Conservation (phyloP, 257 asterid species). For the Gardenia jasminoides region DNA sequence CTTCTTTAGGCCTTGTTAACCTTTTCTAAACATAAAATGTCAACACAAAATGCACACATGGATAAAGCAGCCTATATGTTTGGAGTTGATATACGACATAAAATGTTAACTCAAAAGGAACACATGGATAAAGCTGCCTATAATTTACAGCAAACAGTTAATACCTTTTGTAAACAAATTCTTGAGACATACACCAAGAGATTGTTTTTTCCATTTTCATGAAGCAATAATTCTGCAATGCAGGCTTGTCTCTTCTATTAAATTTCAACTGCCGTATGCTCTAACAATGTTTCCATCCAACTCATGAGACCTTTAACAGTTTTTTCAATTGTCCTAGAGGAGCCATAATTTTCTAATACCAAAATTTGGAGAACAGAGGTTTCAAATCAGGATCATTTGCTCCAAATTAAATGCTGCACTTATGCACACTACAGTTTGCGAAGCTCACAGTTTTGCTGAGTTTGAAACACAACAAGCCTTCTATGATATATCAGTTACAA, state of each 20-base stretch:
- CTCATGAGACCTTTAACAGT: background rate
- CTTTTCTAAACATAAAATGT: background rate
- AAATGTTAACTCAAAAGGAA: background rate
- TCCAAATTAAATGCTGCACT: background rate
- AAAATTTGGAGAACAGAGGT: background rate
- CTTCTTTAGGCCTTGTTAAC: background rate
- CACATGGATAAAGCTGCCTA: background rate
- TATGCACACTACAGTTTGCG: background rate
- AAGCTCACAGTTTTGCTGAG: background rate
- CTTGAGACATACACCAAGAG: background rate
- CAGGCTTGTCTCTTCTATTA: background rate
- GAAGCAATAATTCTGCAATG: background rate
- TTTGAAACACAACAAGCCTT: background rate
- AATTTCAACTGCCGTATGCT: background rate
- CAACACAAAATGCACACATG: background rate
- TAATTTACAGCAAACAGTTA: background rate
- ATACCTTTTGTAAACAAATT: background rate
- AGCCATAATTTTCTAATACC: constrained; percentile 1
- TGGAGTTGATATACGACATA: background rate
- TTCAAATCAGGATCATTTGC: too few relatives aligned
- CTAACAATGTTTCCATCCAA: background rate
- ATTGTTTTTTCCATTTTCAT: background rate
- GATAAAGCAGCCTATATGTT: background rate
- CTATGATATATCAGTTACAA: background rate
- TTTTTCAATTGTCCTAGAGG: background rate